Base-by-base conservation (phyloP, 163 green algal genomes). In the Chlamydomonas reinhardtii region DNA sequence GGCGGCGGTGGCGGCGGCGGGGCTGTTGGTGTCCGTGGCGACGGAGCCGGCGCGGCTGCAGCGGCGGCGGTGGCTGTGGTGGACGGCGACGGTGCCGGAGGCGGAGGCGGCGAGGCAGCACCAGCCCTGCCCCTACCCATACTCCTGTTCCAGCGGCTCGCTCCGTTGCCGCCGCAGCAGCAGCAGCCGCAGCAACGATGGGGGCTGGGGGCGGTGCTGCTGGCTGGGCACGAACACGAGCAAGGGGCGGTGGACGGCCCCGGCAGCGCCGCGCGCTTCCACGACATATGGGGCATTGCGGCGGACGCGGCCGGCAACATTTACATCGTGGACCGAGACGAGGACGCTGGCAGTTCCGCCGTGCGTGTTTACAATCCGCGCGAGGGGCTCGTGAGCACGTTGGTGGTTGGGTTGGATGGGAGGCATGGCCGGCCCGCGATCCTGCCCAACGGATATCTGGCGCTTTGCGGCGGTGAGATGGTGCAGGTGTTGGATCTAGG, bases 381-480 rank as follows among this genome's bases (percentile, higher is more conserved):
- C 14, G n/a, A 69, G 6, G 77, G 77, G 24, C 2, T 25, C 66
- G 77, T 84, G 31, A 76, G 39, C n/a, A 84, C 65, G 64, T 15
- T 84, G 4, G 1, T 34, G 31, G 3, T n/a, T 12, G 32, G 32
- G 29, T 54, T 68, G 25, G 34, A 61, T 29, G 54, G n/a, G 66
- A 29, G 11, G 4, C 27, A 56, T 17, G 31, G 20, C 9, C 68
- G 39, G 16, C 76, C 62, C 15, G 61, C 35, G 25, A 22, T 84
- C 11, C 77, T 84, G 43, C 77, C 77, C 19, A 76, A 70, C 65
- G 77, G 77, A 8, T 76, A n/a, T 31, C 65, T 84, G 17, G 66
- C 77, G 43, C n/a, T 84, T 22, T 76, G 66, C n/a, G 31, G 24
- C 35, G 9, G 39, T 6, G 66, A 39, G 19, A 27, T 4, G 64